Conservation (phyloP, 2,329 filamentous ascomycete species). For the Myriosclerotinia curreyana region DNA sequence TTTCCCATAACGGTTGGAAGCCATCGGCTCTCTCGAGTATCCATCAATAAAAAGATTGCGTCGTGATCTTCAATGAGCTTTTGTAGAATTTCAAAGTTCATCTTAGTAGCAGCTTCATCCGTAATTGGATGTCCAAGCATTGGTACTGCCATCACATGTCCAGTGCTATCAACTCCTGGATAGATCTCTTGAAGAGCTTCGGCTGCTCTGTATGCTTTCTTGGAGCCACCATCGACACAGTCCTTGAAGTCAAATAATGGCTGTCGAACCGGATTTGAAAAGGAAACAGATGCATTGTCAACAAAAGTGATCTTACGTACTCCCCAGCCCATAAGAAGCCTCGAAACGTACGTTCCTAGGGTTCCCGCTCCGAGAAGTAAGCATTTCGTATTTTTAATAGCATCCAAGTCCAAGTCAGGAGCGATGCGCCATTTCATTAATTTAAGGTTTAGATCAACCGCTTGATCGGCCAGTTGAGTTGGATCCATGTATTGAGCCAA, state of each 20-base stretch:
- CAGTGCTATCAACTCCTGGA: constrained; percentile 78
- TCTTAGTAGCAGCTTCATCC: constrained; percentile 65
- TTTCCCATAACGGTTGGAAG: constrained; percentile 96
- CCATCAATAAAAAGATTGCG: constrained; percentile 94
- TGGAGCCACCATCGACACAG: constrained; percentile 77
- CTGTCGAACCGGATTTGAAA: constrained; percentile 93
- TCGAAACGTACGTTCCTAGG: constrained; percentile 87
- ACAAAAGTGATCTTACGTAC: constrained; percentile 94
- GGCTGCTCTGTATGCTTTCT: constrained; percentile 79
- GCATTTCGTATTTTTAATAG: constrained; percentile 86
- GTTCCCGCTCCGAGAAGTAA: constrained; percentile 90
- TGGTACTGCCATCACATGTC: constrained; percentile 80
- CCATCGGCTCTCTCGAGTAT: constrained; percentile 92
- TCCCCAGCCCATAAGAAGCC: constrained; percentile 92
- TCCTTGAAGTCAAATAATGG: constrained; percentile 89
- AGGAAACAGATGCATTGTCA: constrained; percentile 89
- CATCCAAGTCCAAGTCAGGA: constrained; percentile 80
- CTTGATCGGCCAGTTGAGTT: constrained; percentile 79
- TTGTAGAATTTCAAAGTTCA: constrained; percentile 73
- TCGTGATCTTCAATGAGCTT: constrained; percentile 80
- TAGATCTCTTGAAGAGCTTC: constrained; percentile 82
- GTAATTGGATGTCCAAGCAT: constrained; percentile 91
- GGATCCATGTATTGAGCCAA: constrained; percentile 94
- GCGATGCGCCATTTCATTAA: constrained; percentile 99
- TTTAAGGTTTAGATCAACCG: constrained; percentile 93